phyloP scores from a whole-genome alignment of 2,329 filamentous ascomycete species.

The Colletotrichum gloeosporioides region DNA sequence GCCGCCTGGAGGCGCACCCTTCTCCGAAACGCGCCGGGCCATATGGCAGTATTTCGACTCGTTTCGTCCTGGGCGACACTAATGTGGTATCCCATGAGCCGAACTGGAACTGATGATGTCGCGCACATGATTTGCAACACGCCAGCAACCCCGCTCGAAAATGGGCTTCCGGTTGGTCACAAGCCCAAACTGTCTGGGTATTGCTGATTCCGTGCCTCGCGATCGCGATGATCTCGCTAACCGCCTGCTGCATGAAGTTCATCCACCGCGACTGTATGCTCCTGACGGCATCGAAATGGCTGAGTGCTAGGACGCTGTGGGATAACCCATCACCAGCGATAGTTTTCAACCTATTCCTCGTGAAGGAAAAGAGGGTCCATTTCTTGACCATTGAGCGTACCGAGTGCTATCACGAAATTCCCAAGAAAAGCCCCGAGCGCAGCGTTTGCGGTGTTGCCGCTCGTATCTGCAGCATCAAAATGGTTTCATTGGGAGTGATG shows the following conservation, averaged over 20 bases:
- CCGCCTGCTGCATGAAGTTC: background rate
- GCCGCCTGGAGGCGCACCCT: too few species aligned
- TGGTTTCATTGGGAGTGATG: background rate
- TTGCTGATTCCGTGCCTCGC: background rate
- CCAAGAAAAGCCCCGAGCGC: background rate
- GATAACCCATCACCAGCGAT: background rate
- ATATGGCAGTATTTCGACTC: background rate
- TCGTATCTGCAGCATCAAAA: background rate
- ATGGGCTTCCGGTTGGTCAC: too few species aligned
- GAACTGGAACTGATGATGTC: background rate
- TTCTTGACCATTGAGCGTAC: background rate
- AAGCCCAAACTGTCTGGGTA: background rate
- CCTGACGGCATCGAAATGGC: background rate
- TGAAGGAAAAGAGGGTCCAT: background rate
- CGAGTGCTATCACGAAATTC: background rate
- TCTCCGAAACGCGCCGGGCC: background rate
- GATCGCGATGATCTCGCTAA: background rate
- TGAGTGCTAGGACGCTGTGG: background rate
- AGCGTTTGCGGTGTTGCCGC: background rate
- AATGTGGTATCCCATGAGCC: background rate
- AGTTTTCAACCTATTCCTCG: background rate
- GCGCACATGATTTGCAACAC: too few species aligned
- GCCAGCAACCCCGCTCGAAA: too few species aligned
- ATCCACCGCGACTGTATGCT: background rate
- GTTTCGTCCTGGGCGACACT: background rate